Evolutionary conservation across 306 rosid genomes (phyloP), one percentile per base, ranked within the genome.

Genomic region (Acacia acuminata): DNA sequence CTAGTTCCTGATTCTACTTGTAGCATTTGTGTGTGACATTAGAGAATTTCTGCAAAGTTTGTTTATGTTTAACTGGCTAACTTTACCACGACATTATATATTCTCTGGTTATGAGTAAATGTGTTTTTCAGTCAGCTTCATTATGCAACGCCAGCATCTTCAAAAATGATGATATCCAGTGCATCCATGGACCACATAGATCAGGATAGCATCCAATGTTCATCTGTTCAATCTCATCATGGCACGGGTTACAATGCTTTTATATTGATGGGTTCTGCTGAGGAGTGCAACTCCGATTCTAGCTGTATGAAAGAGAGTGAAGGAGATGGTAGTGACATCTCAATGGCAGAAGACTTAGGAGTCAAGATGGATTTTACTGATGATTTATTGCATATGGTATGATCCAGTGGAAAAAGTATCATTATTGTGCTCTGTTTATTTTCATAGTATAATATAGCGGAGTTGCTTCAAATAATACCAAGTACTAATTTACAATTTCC

Each of bases 321-420:
- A 65, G 85, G 80, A 30, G 86, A 84, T 76, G 86, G 82, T 22
- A 36, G 56, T 78, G 90, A 74, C 63, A 27, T 81, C 58, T 77
- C 88, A 78, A 85, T 58, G 38, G 42, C 77, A 10, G 94, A 92
- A 74, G 91, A 89, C 83, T 79, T 72, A 15, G 94, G 83, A 69
- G 82, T 85, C 89, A 91, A 88, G 77, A 92, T 94, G 95, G 97
- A 94, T 85, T 90, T 94, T 65, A 89, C 95, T 0, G 95, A 92
- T 79, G 98, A 94, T 68, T 88, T 94, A 44, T 82, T 94, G 85
- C 98, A 92, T 70, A 94, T 94, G 98, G 98, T 92, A 88, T 76
- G 77, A 67, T 36, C 16, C 3, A 11, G 48, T 79, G 67, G 34
- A n/a, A n/a, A 47, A 27, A 15, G 48, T 76, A 51, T 45, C 51